These are phyloP conservation scores for Penicillium ochrochloron DNA, from an alignment of 495 filamentous ascomycete species.

Conservation along the genomic window DNA sequence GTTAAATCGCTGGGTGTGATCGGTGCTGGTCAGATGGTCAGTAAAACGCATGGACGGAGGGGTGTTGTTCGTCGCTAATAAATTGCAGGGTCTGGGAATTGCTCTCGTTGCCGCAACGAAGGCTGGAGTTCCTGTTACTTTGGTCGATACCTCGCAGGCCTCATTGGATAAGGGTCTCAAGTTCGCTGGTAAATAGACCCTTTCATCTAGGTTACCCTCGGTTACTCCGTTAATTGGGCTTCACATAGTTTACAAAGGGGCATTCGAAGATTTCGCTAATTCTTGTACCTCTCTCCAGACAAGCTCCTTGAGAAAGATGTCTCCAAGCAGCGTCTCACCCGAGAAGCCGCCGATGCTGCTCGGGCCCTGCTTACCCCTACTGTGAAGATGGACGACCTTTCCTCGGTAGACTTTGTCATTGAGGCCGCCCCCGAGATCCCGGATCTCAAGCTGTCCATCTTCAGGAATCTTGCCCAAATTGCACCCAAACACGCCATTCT, in stretches of 20 bases:
- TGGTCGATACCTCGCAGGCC: slow-evolving; percentile 83
- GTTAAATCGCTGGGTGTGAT: slow-evolving; percentile 91
- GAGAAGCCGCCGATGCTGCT: slow-evolving; percentile 72
- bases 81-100: slow-evolving; percentile 84
- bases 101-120: slow-evolving; percentile 90
- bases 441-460: slow-evolving; percentile 84
- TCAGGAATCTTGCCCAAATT: slow-evolving; percentile 80
- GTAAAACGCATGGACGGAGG: slow-evolving; percentile 15
- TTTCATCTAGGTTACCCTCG: neutral
- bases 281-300: slow-evolving; percentile 55
- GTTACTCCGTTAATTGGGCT: neutral
- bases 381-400: slow-evolving; percentile 77
- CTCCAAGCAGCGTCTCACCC: slow-evolving; percentile 77
- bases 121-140: slow-evolving; percentile 80
- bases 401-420: slow-evolving; percentile 93
- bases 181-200: slow-evolving; percentile 72
- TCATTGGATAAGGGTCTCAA: slow-evolving; percentile 90
- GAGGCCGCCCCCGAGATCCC: slow-evolving; percentile 96
- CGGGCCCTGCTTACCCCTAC: slow-evolving; percentile 69
- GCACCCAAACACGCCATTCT: slow-evolving; percentile 88
- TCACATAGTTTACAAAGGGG: neutral
- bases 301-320: slow-evolving; percentile 93
- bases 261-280: neutral
- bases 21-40: slow-evolving; percentile 96
- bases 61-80: slow-evolving; percentile 25